Conservation (phyloP, 139 green algal genomes). For the Astrephomene gubernaculifera region DNA sequence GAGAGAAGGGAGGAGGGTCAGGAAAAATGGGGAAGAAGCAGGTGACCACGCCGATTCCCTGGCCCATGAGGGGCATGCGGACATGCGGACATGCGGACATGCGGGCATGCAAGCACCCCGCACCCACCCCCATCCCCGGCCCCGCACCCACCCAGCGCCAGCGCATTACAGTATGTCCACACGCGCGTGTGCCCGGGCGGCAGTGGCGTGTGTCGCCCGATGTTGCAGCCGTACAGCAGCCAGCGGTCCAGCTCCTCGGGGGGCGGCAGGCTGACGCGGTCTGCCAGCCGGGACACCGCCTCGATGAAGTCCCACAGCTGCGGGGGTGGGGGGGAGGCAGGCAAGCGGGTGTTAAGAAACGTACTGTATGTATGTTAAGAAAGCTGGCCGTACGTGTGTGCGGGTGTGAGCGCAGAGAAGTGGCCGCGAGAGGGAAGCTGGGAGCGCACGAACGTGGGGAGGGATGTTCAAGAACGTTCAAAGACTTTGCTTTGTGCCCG, state of each 20-base stretch:
- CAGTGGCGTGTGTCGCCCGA: constrained; percentile 28
- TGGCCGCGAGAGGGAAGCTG: too few relatives aligned
- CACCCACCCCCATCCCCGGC: too few relatives aligned
- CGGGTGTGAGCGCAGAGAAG: too few relatives aligned
- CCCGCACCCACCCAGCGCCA: background rate
- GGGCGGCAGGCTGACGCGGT: constrained; percentile 43
- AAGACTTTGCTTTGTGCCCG: too few relatives aligned
- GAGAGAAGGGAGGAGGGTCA: background rate
- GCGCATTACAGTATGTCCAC: constrained; percentile 30
- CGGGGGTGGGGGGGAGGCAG: background rate
- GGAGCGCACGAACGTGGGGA: too few relatives aligned
- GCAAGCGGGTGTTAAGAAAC: too few relatives aligned
- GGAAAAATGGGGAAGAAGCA: background rate
- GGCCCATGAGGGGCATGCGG: too few relatives aligned
- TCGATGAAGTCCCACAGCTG: constrained; percentile 46
- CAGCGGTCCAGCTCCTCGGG: constrained; percentile 32
- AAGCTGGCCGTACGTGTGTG: too few relatives aligned
- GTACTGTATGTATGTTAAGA: too few relatives aligned
- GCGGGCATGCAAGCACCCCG: background rate
- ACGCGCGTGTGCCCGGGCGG: constrained; percentile 14
- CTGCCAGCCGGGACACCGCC: constrained; percentile 47
- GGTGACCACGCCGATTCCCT: too few relatives aligned
- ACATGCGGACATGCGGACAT: too few relatives aligned
- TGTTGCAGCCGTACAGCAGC: constrained; percentile 44
- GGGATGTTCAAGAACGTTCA: too few relatives aligned